Evolutionary conservation across 2,329 filamentous ascomycete species (phyloP), one percentile per base, ranked within the genome.

Genomic region (Trichoderma aggressivum): DNA sequence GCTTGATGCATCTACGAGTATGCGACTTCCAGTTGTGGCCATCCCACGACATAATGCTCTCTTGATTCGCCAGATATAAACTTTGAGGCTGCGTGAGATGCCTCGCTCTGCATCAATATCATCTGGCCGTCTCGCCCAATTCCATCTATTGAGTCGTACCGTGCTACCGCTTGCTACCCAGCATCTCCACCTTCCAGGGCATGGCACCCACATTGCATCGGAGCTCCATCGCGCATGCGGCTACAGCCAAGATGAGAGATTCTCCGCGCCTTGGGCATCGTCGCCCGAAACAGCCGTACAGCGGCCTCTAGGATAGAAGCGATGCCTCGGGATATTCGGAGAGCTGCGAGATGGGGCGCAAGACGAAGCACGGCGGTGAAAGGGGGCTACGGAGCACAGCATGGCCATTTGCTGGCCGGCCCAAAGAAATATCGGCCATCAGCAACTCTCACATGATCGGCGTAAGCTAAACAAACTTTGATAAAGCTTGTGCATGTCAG

Each of bases 271-370:
- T 43, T 18, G 67, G 28, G 14, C 43, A 50, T 56, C 26, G n/a
- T 32, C 56, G 56, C 28, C 70, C 70, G 63, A 71, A 71, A 58
- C 56, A 67, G 56, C 70, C 63, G 70, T 58, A 55, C 63, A 63
- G 50, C 69, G 39, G 62, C 53, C 50, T 34, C 53, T 55, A n/a
- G 34, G 18, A 62, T 36, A 30, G 63, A 65, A 34, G 39, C 55
- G 21, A 60, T 60, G 28, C 39, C 56, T 61, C 65, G 65, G 65
- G 56, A 36, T 16, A 53, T 32, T 34, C 65, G 63, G 63, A 30
- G 30, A 28, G 34, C 30, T 36, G 24, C 32, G 5, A 36, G 18
- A 24, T 30, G 14, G 32, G 53, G 14, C 53, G n/a, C 24, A 12
- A 34, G 30, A 5, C 26, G 24, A 32, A 11, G 32, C 0, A 21